Percentiles rank a stretch among this genome's conserved stretches.
Evolutionary conservation across 257 asterid species (phyloP).

Genomic region (Plantago major): DNA sequence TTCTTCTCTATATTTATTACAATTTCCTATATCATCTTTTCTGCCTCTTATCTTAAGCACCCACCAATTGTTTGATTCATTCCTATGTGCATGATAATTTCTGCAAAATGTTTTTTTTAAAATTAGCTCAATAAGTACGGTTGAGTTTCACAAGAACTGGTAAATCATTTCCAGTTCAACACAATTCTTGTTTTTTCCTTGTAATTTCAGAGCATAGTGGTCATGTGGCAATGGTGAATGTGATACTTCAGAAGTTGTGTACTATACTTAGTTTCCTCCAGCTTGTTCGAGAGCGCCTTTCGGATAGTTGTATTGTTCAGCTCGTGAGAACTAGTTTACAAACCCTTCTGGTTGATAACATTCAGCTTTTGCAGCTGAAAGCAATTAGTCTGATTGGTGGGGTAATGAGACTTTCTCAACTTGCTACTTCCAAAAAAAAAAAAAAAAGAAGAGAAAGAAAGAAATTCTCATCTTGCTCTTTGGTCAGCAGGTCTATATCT

Average conservation of each 20-base stretch:
- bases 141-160: too few species aligned
- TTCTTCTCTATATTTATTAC: too few species aligned
- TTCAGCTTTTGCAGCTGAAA: constrained; percentile 91
- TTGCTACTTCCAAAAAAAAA: too few species aligned
- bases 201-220: too few species aligned
- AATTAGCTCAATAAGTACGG: too few species aligned
- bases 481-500: constrained; percentile 23
- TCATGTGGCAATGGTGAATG: constrained; percentile 60
- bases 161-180: too few species aligned
- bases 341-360: constrained; percentile 81
- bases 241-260: constrained; percentile 88
- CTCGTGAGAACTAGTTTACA: constrained; percentile 88
- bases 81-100: too few species aligned
- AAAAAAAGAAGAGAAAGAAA: not conserved
- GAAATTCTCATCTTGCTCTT: constrained; percentile 22
- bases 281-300: constrained; percentile 84
- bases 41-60: too few species aligned
- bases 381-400: constrained; percentile 88
- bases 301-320: constrained; percentile 95
- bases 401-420: constrained; percentile 50
- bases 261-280: constrained; percentile 78
- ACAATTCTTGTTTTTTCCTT: too few species aligned
- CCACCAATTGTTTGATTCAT: too few species aligned
- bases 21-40: too few species aligned
- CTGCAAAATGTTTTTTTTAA: too few species aligned